Conservation (phyloP, 805 yeast species). For the Spathaspora boniae region DNA sequence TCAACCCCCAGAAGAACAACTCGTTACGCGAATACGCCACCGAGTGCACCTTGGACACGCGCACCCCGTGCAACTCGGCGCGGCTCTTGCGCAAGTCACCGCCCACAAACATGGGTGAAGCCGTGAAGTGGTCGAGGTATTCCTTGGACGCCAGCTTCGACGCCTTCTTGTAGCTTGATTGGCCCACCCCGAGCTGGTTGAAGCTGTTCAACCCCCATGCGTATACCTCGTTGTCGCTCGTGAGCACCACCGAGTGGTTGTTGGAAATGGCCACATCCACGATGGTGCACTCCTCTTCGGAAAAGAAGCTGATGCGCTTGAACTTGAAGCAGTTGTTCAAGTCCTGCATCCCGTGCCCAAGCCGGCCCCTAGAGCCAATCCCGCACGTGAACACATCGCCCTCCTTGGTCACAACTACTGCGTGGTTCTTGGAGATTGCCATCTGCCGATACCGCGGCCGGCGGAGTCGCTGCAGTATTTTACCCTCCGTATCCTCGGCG, state of each 20-base stretch:
- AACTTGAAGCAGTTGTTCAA: slow-evolving; percentile 39
- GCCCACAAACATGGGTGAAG: slow-evolving; percentile 37
- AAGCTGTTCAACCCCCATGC: slow-evolving; percentile 77
- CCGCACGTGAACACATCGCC: slow-evolving; percentile 62
- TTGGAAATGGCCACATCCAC: slow-evolving; percentile 49
- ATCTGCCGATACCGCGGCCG: slow-evolving; percentile 47
- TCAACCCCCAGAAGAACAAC: slow-evolving; percentile 70
- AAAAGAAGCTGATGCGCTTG: slow-evolving; percentile 38
- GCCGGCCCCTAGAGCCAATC: slow-evolving; percentile 63
- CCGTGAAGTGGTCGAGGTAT: slow-evolving; percentile 26
- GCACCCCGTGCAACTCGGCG: slow-evolving; percentile 38
- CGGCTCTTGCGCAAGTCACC: slow-evolving; percentile 42
- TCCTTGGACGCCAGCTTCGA: slow-evolving; percentile 19
- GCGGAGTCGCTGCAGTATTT: too few relatives aligned
- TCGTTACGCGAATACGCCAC: slow-evolving; percentile 51
- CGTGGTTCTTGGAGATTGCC: slow-evolving; percentile 61
- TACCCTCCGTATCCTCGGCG: slow-evolving; percentile 13
- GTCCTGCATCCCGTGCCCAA: slow-evolving; percentile 52
- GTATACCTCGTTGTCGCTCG: slow-evolving; percentile 50
- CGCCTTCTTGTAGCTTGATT: slow-evolving; percentile 14
- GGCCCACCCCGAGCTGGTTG: slow-evolving; percentile 58
- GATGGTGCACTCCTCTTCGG: slow-evolving; percentile 17
- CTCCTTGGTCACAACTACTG: slow-evolving; percentile 54
- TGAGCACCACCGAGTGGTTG: slow-evolving; percentile 64
- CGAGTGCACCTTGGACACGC: slow-evolving; percentile 70